These are phyloP conservation scores for Prunella vulgaris DNA, from an alignment of 257 asterid species.

Conservation along the genomic window DNA sequence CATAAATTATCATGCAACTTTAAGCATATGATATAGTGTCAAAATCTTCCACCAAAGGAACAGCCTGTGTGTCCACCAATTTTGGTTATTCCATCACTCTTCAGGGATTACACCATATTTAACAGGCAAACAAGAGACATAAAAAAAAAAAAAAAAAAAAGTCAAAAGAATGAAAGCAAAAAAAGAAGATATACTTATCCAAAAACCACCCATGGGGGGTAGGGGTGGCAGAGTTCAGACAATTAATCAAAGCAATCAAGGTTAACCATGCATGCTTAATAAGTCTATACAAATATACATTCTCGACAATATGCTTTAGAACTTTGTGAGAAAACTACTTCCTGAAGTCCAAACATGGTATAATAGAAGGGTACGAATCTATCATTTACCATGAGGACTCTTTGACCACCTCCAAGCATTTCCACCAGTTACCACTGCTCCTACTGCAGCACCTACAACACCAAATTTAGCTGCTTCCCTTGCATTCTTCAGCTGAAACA, in stretches of 20 bases:
- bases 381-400: constrained; percentile 72
- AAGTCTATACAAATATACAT: background rate
- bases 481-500: constrained; percentile 73
- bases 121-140: background rate
- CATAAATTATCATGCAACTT: background rate
- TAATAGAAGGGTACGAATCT: background rate
- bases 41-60: background rate
- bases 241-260: background rate
- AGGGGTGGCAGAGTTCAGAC: background rate
- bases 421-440: constrained; percentile 78
- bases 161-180: background rate
- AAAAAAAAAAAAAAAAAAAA: too few relatives aligned
- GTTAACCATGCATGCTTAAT: too few relatives aligned
- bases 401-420: constrained; percentile 75
- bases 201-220: too few relatives aligned
- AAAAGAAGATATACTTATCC: too few relatives aligned
- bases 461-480: constrained; percentile 65
- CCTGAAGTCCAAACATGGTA: background rate
- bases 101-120: background rate
- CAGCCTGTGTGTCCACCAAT: background rate
- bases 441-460: constrained; percentile 63
- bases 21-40: background rate
- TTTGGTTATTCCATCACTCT: background rate
- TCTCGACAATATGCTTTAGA: background rate
- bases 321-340: background rate